These are phyloP conservation scores for Priceomyces melissophilus DNA, from an alignment of 805 yeast species.

Conservation along the genomic window DNA sequence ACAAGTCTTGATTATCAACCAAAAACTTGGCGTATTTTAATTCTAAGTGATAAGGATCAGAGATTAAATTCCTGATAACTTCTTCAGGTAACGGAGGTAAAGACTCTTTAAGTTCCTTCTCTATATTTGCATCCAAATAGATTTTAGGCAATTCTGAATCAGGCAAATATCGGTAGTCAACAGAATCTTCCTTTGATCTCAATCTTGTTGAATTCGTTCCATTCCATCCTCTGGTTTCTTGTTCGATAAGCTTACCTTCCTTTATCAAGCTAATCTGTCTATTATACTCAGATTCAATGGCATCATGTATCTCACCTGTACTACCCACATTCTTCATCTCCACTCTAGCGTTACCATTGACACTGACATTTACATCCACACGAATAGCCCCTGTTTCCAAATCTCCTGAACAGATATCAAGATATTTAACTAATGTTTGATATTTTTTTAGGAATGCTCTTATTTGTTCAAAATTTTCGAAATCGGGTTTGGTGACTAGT, in stretches of 20 bases:
- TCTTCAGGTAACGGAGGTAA: slow-evolving; percentile 66
- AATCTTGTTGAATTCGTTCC: slow-evolving; percentile 65
- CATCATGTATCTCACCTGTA: slow-evolving; percentile 72
- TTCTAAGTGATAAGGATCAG: slow-evolving; percentile 52
- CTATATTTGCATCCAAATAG: slow-evolving; percentile 40
- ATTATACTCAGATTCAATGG: slow-evolving; percentile 67
- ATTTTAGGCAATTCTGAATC: slow-evolving; percentile 83
- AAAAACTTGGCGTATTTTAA: slow-evolving; percentile 75
- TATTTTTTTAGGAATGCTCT: slow-evolving; percentile 77
- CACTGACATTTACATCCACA: slow-evolving; percentile 90
- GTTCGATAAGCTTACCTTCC: slow-evolving; percentile 24
- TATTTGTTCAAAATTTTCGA: slow-evolving; percentile 63
- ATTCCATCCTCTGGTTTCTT: slow-evolving; percentile 92
- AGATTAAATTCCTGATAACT: slow-evolving; percentile 43
- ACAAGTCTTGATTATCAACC: slow-evolving; percentile 46
- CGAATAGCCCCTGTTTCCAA: slow-evolving; percentile 93
- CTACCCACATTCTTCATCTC: slow-evolving; percentile 90
- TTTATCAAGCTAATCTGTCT: slow-evolving; percentile 60
- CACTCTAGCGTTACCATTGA: slow-evolving; percentile 67
- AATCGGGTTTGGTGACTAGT: slow-evolving; percentile 88
- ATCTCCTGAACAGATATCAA: slow-evolving; percentile 82
- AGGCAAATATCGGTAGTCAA: slow-evolving; percentile 92
- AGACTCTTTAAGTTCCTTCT: slow-evolving; percentile 34
- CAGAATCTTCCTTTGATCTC: slow-evolving; percentile 74
- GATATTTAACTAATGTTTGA: slow-evolving; percentile 63